These are phyloP conservation scores for Tylopilus cervinicoccineus DNA, from an alignment of 768 basidiomycete genomes.

Conservation along the genomic window DNA sequence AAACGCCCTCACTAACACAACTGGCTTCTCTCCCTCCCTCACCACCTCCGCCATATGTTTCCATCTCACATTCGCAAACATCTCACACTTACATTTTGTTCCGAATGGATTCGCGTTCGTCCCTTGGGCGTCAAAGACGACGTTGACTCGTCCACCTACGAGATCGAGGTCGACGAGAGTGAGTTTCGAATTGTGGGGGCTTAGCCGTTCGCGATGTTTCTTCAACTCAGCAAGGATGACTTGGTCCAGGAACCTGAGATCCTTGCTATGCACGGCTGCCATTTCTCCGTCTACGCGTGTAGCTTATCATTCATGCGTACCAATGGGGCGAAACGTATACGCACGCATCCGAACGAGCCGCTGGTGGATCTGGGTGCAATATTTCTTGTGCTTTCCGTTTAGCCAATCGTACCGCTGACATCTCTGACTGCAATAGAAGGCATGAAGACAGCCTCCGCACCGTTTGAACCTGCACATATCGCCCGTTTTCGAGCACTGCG, in stretches of 20 bases:
- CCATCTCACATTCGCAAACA: constrained; percentile 22
- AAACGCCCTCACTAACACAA: constrained; percentile 26
- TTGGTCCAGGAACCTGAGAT: constrained; percentile 25
- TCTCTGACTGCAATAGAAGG: constrained; percentile 25
- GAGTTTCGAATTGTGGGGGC: constrained; percentile 12
- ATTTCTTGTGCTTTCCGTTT: constrained; percentile 26
- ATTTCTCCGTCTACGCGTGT: constrained; percentile 19
- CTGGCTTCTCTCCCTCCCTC: constrained; percentile 8
- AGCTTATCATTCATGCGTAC: background rate
- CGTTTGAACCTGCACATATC: constrained; percentile 20
- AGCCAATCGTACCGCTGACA: constrained; percentile 29
- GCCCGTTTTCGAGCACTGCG: constrained; percentile 21
- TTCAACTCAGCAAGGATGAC: constrained; percentile 25
- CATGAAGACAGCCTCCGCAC: constrained; percentile 26
- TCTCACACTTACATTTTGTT: constrained; percentile 23
- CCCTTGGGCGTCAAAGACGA: constrained; percentile 21
- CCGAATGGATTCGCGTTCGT: constrained; percentile 22
- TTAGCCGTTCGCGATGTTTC: constrained; percentile 15
- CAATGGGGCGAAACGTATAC: background rate
- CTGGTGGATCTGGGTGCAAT: constrained; percentile 19
- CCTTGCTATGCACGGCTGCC: constrained; percentile 21
- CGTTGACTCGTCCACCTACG: constrained; percentile 4
- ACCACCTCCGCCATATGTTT: constrained; percentile 18
- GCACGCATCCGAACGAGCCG: constrained; percentile 19
- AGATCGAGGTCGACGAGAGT: constrained; percentile 27